phyloP scores from a whole-genome alignment of 306 rosid species.

The Pterocarpus santalinus region DNA sequence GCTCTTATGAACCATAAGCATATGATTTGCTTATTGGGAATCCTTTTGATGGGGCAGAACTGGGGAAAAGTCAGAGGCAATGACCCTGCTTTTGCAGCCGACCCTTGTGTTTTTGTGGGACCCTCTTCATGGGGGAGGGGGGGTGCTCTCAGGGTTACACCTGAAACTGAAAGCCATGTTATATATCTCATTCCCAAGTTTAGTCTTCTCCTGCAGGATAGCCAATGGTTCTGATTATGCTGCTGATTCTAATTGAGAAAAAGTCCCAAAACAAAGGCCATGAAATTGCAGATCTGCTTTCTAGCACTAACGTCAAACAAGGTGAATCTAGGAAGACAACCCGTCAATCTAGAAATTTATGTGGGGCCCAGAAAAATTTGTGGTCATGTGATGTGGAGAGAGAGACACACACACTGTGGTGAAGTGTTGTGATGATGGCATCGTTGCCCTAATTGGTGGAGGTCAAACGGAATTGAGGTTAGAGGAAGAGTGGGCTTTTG shows the following conservation, averaged over 20 bases:
- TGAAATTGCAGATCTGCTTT: conserved; percentile 37
- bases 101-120: conserved; percentile 36
- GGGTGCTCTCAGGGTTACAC: conserved; percentile 25
- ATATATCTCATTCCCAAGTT: conserved; percentile 12
- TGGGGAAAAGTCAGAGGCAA: conserved; percentile 34
- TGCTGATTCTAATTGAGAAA: conserved; percentile 41
- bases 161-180: conserved; percentile 38
- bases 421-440: conserved; percentile 54
- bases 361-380: conserved; percentile 41
- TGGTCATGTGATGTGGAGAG: conserved; percentile 42
- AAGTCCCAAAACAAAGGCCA: conserved; percentile 38
- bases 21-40: not conserved
- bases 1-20: conserved; percentile 22
- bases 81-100: not conserved
- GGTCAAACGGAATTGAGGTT: conserved; percentile 46
- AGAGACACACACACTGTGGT: conserved; percentile 1
- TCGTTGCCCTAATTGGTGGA: conserved; percentile 60
- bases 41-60: conserved; percentile 26
- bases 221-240: conserved; percentile 8
- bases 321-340: conserved; percentile 42
- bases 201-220: conserved; percentile 15
- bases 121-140: conserved; percentile 1
- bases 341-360: conserved; percentile 38
- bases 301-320: conserved; percentile 17
- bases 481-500: conserved; percentile 50